phyloP scores from a whole-genome alignment of 495 filamentous ascomycete species.

The Elasticomyces elasticus region DNA sequence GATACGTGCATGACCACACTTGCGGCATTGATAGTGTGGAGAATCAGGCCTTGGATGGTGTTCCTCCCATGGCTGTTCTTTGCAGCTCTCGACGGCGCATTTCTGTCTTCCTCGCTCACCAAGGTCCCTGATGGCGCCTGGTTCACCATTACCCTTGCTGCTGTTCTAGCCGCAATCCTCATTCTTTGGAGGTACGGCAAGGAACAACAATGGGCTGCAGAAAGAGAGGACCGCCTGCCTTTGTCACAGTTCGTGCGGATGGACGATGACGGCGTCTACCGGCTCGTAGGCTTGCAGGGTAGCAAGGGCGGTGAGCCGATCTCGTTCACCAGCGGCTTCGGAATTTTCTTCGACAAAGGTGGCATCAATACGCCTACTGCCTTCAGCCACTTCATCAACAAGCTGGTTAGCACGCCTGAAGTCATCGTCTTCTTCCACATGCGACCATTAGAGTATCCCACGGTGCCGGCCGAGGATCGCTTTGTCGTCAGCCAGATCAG shows the following conservation, averaged over 20 bases:
- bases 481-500: conserved; percentile 38
- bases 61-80: conserved; percentile 50
- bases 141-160: conserved; percentile 58
- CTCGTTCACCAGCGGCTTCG: conserved; percentile 21
- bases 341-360: conserved; percentile 29
- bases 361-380: conserved; percentile 24
- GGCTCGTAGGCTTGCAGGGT: conserved; percentile 10
- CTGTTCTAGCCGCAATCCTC: conserved; percentile 47
- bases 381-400: conserved; percentile 25
- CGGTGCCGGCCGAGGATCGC: conserved; percentile 35
- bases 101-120: conserved; percentile 52
- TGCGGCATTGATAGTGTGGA: conserved; percentile 57
- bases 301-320: conserved; percentile 17
- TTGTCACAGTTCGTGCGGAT: conserved; percentile 16
- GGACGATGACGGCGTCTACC: conserved; percentile 13
- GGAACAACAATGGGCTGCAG: conserved; percentile 59
- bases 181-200: conserved; percentile 65
- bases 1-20: conserved; percentile 59
- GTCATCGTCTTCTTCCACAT: conserved; percentile 28
- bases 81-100: conserved; percentile 51
- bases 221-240: conserved; percentile 49
- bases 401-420: conserved; percentile 21
- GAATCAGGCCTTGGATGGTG: conserved; percentile 45
- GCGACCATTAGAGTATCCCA: conserved; percentile 22
- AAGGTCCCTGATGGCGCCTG: conserved; percentile 64